Evolutionary conservation across 2,329 filamentous ascomycete species (phyloP).

Genomic region (Aspergillus thermomutatus): DNA sequence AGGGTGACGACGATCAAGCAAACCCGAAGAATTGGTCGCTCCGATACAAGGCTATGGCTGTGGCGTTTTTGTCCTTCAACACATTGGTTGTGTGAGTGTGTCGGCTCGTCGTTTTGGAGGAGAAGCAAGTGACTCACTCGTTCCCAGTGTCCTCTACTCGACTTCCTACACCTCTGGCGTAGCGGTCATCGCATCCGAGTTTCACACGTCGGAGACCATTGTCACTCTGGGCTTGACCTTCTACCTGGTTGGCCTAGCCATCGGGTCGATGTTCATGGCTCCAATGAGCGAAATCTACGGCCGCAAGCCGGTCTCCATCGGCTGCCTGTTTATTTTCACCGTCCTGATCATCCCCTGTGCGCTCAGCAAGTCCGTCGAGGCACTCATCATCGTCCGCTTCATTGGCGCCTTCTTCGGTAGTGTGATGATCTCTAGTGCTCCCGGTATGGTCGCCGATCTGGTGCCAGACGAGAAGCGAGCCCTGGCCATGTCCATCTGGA

Average conservation of each 20-base stretch:
- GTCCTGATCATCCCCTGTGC: slow-evolving; percentile 70
- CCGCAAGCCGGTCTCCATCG: slow-evolving; percentile 59
- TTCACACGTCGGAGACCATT: slow-evolving; percentile 56
- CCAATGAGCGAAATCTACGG: slow-evolving; percentile 56
- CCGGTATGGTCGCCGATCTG: slow-evolving; percentile 79
- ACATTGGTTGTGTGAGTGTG: slow-evolving; percentile 51
- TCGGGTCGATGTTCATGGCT: slow-evolving; percentile 69
- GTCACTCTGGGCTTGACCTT: slow-evolving; percentile 73
- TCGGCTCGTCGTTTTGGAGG: too few species aligned
- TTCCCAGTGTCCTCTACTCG: slow-evolving; percentile 62
- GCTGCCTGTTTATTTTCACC: slow-evolving; percentile 62
- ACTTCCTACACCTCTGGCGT: slow-evolving; percentile 75
- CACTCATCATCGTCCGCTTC: slow-evolving; percentile 70
- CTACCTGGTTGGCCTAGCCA: slow-evolving; percentile 71
- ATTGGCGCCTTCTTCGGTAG: slow-evolving; percentile 71
- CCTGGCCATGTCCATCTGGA: slow-evolving; percentile 79
- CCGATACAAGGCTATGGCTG: slow-evolving; percentile 54
- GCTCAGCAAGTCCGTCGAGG: slow-evolving; percentile 63
- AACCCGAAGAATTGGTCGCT: slow-evolving; percentile 69
- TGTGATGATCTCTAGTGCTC: slow-evolving; percentile 78
- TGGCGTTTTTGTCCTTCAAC: slow-evolving; percentile 56
- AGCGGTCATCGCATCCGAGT: slow-evolving; percentile 65
- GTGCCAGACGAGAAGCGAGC: slow-evolving; percentile 76
- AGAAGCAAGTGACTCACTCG: background rate
- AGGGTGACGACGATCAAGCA: slow-evolving; percentile 56